phyloP scores from a whole-genome alignment of 179 eudicot genomes.

The Silene coronaria region DNA sequence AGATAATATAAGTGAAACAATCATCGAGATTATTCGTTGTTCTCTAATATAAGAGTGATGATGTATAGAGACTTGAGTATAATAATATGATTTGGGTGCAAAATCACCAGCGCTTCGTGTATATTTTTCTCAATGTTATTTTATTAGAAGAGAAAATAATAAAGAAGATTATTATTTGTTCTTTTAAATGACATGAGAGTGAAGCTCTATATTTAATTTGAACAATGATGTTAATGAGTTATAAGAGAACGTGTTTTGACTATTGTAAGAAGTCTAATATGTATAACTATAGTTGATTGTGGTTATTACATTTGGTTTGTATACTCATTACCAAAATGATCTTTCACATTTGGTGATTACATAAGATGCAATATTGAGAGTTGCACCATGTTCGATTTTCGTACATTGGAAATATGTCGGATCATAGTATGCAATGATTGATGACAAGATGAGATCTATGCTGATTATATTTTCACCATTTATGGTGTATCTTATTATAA shows the following conservation, averaged over 20 bases:
- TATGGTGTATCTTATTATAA: background rate
- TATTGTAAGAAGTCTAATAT: background rate
- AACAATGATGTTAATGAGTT: background rate
- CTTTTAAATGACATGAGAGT: too few species aligned
- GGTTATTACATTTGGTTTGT: background rate
- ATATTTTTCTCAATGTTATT: too few species aligned
- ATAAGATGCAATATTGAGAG: background rate
- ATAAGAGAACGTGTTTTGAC: background rate
- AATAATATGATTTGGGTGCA: too few species aligned
- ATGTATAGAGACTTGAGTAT: too few species aligned
- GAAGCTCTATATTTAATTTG: too few species aligned
- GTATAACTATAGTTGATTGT: background rate
- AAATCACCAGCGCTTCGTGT: too few species aligned
- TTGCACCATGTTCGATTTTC: background rate
- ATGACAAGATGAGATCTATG: background rate
- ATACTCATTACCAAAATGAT: background rate
- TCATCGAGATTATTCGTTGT: too few species aligned
- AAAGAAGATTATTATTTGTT: too few species aligned
- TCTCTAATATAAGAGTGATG: too few species aligned
- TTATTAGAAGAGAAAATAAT: too few species aligned
- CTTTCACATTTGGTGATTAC: background rate
- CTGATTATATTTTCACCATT: background rate
- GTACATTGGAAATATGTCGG: background rate
- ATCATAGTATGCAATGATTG: background rate
- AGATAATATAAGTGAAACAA: too few species aligned